Base-by-base conservation (phyloP, 805 yeast species). In the Yamadazyma paraphyllophila region DNA sequence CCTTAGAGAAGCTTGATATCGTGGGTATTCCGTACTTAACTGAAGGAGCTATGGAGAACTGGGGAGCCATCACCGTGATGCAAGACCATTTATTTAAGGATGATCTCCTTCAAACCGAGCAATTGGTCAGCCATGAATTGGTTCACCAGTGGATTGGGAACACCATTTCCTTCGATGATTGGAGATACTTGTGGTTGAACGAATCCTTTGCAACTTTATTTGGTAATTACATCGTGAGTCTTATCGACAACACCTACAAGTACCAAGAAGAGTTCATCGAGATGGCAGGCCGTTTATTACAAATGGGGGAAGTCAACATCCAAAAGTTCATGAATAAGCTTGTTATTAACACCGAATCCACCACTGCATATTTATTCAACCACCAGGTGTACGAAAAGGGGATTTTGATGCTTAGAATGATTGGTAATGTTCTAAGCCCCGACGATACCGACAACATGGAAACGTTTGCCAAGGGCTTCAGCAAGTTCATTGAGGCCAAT, bases 121-220 rank as follows among this genome's bases (percentile, higher is more conserved):
- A 82, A 55, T 70, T 86, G 37, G 57, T 87, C 7, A 81, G 79
- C 1, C 95, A 87, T 60, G 91, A 86, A 57, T 56, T 86, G 50
- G 81, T 85, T 25, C 95, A 87, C 59, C 92, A 86, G 65, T 87
- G 89, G 88, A 62, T 87, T 46, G 95, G 94, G 7, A 81, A 87
- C 52, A 67, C 72, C 52, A 74, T 85, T 2, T 70, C 87, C 1
- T 83, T 85, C 55, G 85, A 82, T 41, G 76, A 80, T 14, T 86
- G 88, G 84, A 76, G 74, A 41, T 72, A 77, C 55, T 65, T 86
- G 32, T 85, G 94, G 91, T 66, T 87, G 45, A 84, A 85, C 55
- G 95, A 87, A 65, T 68, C 87, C 2, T 83, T 86, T 65, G 94
- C 95, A 0, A 85, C 94, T 0, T 83, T 82, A 73, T 69, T 81